Evolutionary conservation across 768 basidiomycete species (phyloP), one percentile per base, ranked within the genome.

Genomic region (Mycena maculata): DNA sequence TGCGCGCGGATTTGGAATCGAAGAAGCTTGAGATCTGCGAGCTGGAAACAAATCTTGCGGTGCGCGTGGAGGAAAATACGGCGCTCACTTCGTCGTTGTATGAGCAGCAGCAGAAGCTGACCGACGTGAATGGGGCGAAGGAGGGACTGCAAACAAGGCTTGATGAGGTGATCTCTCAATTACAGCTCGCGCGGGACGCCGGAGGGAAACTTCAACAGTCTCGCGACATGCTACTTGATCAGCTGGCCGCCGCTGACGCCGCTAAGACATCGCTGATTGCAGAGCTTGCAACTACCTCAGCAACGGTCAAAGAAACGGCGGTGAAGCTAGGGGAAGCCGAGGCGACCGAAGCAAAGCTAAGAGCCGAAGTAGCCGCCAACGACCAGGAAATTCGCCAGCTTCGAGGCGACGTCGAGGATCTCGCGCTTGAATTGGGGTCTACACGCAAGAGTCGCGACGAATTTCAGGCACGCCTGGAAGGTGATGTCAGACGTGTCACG

Each of bases 81-180:
- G 55, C 27, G 55, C 55, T 64, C 18, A 12, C 15, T 25, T 22
- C 27, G 62, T 20, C 41, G 44, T 60, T 61, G 68, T 67, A 20
- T 67, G 63, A 45, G 47, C 44, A 49, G 68, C 68, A 55, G 36
- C 65, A 30, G 71, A 55, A 70, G 45, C 58, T 80, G 31, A 60
- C 31, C 10, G 55, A 56, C 16, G 61, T 53, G 30, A 33, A 23
- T 11, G n/a, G 25, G 20, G 42, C 31, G 41, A 31, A 44, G 52
- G 56, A 53, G 4, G 25, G 9, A 4, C 25, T 66, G 42, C 53
- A 60, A 39, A 33, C 57, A 13, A 63, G 68, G 45, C 63, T 74
- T 22, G 44, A 55, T 9, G 62, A 41, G 36, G 54, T 69, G 15
- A 33, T 45, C 27, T 38, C 48, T 23, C 20, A 68, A 41, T 42